Evolutionary conservation across 2,329 filamentous ascomycete genomes (phyloP).

Genomic region (Trichoderma sp.): DNA sequence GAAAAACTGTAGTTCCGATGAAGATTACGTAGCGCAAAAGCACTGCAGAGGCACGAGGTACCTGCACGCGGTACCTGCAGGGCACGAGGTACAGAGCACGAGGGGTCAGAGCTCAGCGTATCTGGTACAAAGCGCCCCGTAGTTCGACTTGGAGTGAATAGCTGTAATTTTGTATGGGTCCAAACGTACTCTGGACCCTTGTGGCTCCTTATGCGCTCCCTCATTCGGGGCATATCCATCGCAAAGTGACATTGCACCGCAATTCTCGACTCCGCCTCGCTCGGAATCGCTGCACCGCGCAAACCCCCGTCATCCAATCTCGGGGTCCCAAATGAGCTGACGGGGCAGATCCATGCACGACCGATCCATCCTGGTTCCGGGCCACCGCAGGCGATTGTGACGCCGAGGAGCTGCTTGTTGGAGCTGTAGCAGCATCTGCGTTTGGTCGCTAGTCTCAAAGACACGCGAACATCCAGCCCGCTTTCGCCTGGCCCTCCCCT

Average conservation of each 20-base stretch:
- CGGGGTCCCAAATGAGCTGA: constrained; percentile 27
- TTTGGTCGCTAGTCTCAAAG: constrained; percentile 15
- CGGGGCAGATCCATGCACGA: constrained; percentile 28
- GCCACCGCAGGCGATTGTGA: constrained; percentile 19
- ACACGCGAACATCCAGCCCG: constrained; percentile 22
- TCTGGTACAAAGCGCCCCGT: background rate
- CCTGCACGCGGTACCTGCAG: background rate
- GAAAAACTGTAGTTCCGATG: constrained; percentile 23
- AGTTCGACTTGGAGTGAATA: background rate
- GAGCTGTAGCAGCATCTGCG: constrained; percentile 1
- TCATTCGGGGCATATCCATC: background rate
- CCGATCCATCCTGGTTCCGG: constrained; percentile 26
- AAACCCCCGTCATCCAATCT: constrained; percentile 22
- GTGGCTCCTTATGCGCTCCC: background rate
- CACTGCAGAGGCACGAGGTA: background rate
- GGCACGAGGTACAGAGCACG: background rate
- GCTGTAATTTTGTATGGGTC: background rate
- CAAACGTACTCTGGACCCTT: background rate
- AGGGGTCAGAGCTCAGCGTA: background rate
- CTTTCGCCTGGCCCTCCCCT: constrained; percentile 27
- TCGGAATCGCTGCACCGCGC: constrained; percentile 5
- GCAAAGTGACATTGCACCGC: background rate
- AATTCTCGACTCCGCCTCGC: constrained; percentile 15
- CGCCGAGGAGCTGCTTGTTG: constrained; percentile 15
- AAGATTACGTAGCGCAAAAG: background rate